Evolutionary conservation across 2,329 filamentous ascomycete species (phyloP), one percentile per base, ranked within the genome.

Genomic region (Rosellinia necatrix): DNA sequence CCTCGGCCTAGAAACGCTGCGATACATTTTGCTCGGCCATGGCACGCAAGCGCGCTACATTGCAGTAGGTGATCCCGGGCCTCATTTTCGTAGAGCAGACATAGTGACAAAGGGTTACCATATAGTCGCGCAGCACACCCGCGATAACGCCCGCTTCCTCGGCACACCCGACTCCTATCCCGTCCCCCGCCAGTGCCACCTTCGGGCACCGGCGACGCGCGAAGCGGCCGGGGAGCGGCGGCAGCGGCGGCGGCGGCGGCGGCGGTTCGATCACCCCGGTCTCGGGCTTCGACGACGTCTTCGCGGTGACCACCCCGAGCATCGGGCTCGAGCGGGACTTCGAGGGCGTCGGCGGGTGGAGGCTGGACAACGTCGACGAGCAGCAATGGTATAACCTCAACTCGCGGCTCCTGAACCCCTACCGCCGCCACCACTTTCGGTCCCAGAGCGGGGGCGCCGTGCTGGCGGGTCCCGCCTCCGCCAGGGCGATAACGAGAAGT

Each of bases 291-390:
- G 61, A 68, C 24, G 68, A 71, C 6, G 64, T 78, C 38, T 72
- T 76, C 5, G 64, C 35, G 6, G 35, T 82, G 13, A 71, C 76
- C 12, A 71, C 76, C 12, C 76, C 79, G 6, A 80, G 76, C 57
- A 69, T 81, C 29, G 81, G 81, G 0, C 70, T 80, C 3, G 77
- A 80, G 49, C 73, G 83, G 25, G 83, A 86, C 64, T 86, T 80
- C 60, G 83, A 86, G 61, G 83, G 83, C 6, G 70, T 86, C 2
- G 83, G 83, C 15, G 83, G 83, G 2, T 86, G 82, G 81, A 73
- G 81, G 43, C 60, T 83, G 2, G 67, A 66, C 8, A 60, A 59
- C 21, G 60, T 55, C 29, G 75, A 79, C 50, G 78, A 81, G 24
- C 72, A 65, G 15, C 66, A 72, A 63, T 64, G 70, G 72, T 61